A percentile compares a stretch with the other conserved stretches of the same genome.
Evolutionary conservation across 2,329 filamentous ascomycete genomes (phyloP).

Genomic region (Penicillium sp.): DNA sequence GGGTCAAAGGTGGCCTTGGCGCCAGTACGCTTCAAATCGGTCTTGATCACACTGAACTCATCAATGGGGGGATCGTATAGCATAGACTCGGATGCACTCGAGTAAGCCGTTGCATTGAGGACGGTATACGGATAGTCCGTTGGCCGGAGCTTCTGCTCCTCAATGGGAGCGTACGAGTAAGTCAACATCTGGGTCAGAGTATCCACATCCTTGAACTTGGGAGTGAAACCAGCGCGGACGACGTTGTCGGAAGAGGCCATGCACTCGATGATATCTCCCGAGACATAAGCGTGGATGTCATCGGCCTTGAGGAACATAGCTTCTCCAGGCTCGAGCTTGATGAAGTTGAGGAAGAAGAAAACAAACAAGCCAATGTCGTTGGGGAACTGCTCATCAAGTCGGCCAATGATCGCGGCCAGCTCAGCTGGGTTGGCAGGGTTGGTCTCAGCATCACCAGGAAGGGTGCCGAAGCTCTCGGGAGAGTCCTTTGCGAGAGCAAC

Average conservation of each 20-base stretch:
- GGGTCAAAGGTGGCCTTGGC: slow-evolving; percentile 88
- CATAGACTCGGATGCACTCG: slow-evolving; percentile 69
- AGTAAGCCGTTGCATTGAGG: slow-evolving; percentile 81
- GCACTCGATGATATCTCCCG: slow-evolving; percentile 89
- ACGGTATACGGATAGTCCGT: slow-evolving; percentile 83
- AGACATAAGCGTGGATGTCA: slow-evolving; percentile 89
- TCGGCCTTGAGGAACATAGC: slow-evolving; percentile 96
- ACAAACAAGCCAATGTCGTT: slow-evolving; percentile 92
- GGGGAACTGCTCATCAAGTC: slow-evolving; percentile 83
- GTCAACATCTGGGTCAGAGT: slow-evolving; percentile 91
- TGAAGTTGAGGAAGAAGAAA: slow-evolving; percentile 95
- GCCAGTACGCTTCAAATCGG: slow-evolving; percentile 69
- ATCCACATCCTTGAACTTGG: slow-evolving; percentile 95
- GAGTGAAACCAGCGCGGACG: slow-evolving; percentile 93
- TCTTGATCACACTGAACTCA: slow-evolving; percentile 89
- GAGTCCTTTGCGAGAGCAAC: slow-evolving; percentile 71
- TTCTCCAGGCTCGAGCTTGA: slow-evolving; percentile 84
- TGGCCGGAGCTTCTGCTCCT: slow-evolving; percentile 90
- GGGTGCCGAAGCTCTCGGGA: slow-evolving; percentile 72
- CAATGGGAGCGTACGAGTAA: slow-evolving; percentile 92
- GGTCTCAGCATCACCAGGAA: slow-evolving; percentile 36
- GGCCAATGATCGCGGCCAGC: slow-evolving; percentile 74
- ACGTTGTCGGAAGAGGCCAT: slow-evolving; percentile 99
- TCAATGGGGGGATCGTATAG: slow-evolving; percentile 97
- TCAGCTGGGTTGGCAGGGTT: slow-evolving; percentile 55